Percentiles rank a stretch among this genome's conserved stretches.
phyloP scores from a whole-genome alignment of 768 basidiomycete species.

The Mycena leptocephala region DNA sequence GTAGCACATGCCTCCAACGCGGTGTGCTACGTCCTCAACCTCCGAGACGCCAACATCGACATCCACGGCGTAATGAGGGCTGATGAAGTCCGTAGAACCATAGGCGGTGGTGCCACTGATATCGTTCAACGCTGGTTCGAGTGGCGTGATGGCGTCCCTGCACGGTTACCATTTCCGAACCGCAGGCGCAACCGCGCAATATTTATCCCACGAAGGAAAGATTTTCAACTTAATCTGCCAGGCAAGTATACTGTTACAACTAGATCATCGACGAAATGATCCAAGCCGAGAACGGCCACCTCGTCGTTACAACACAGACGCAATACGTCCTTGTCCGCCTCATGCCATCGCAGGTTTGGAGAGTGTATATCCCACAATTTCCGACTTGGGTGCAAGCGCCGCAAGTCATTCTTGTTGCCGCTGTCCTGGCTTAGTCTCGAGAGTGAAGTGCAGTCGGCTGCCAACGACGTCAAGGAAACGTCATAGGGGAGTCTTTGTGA shows the following conservation, averaged over 20 bases:
- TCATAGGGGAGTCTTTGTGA: not conserved
- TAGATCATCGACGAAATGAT: slow-evolving; percentile 8
- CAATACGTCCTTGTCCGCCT: slow-evolving; percentile 6
- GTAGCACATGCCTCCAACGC: not conserved
- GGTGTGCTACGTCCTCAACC: not conserved
- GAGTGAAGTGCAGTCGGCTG: not conserved
- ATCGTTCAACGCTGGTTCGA: not conserved
- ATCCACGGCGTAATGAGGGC: not conserved
- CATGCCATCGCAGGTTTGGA: not conserved
- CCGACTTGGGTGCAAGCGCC: no score
- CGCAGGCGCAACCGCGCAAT: not conserved
- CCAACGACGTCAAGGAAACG: not conserved
- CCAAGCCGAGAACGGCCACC: not conserved
- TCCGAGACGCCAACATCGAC: not conserved
- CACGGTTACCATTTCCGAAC: not conserved
- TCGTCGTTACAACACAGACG: not conserved
- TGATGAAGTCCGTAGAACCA: not conserved
- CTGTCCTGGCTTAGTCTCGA: not conserved
- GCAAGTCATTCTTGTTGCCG: not conserved
- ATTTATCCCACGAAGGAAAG: not conserved
- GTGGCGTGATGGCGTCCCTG: not conserved
- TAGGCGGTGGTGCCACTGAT: not conserved
- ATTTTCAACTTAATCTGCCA: not conserved
- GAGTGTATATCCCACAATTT: not conserved
- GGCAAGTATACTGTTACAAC: slow-evolving; percentile 2